These are phyloP conservation scores for Hirschfeldia incana DNA, from an alignment of 345 rosid species.

Conservation along the genomic window DNA sequence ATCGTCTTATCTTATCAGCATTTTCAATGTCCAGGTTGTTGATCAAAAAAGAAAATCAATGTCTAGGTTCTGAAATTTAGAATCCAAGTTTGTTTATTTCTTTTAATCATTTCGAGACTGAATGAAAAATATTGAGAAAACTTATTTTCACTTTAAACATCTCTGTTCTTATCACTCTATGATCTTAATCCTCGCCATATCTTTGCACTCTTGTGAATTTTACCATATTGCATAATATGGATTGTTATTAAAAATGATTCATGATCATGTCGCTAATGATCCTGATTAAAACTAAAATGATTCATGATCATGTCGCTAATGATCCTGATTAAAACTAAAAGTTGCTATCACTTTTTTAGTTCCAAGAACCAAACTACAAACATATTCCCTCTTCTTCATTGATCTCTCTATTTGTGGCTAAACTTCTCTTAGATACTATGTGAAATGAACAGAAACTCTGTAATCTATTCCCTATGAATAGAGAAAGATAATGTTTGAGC, in stretches of 20 bases:
- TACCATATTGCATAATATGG: background rate
- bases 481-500: constrained; percentile 17
- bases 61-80: background rate
- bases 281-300: background rate
- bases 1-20: background rate
- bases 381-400: background rate
- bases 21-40: background rate
- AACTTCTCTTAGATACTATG: background rate
- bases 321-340: background rate
- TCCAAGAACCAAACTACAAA: constrained; percentile 11
- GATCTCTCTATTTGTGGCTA: background rate
- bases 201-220: background rate
- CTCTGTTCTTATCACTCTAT: background rate
- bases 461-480: constrained; percentile 7
- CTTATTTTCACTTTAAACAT: background rate
- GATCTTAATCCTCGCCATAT: background rate
- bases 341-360: background rate
- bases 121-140: background rate
- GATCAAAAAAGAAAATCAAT: background rate
- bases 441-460: constrained; percentile 12
- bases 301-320: constrained; percentile 15
- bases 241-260: constrained; percentile 3
- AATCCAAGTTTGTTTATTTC: constrained; percentile 4
- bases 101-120: background rate
- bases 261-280: constrained; percentile 8